Base-by-base conservation (phyloP, 1,139 yeast species). In the Lodderomyces elongisporus region DNA sequence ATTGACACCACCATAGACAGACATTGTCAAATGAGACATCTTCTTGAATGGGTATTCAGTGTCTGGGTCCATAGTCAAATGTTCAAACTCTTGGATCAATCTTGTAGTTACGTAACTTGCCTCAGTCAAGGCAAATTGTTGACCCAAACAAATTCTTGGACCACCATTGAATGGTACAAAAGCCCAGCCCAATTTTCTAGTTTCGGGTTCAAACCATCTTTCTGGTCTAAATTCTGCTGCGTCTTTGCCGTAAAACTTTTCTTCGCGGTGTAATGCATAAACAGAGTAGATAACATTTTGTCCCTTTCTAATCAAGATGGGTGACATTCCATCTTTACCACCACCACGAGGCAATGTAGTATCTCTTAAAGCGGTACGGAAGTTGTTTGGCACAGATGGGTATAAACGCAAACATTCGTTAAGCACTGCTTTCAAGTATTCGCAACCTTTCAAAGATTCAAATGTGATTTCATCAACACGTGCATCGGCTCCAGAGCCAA, bases 111-210 rank as follows among this genome's bases (percentile, higher is more conserved):
- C 63, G 40, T 71, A 74, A 3, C 71, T 58, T 3, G 76, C 74
- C 50, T 75, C 81, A 13, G 78, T 72, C 38, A 74, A 61, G 1
- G 79, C 79, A 52, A 70, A 72, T 48, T 73, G 79, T 51, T 74
- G 79, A 13, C 80, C 81, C 32, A 74, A 56, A 45, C 81, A 75
- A 36, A 74, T 74, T 37, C 81, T 58, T 20, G 81, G 80, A 4
- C 81, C 81, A 31, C 79, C 80, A 44, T 74, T 74, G 56, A 73
- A 74, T 4, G 79, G 79, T 17, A 74, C 49, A 48, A 56, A 74
- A 10, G 69, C 71, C 78, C 79, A 74, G 14, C 70, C 71, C 38
- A 59, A 48, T 42, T 59, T 63, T 35, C 50, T 54, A 21, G 56
- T 51, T 23, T 45, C 43, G 27, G 60, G 59, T 40, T 60, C 65